Conservation (phyloP, 768 basidiomycete species). For the Trametes maxima region DNA sequence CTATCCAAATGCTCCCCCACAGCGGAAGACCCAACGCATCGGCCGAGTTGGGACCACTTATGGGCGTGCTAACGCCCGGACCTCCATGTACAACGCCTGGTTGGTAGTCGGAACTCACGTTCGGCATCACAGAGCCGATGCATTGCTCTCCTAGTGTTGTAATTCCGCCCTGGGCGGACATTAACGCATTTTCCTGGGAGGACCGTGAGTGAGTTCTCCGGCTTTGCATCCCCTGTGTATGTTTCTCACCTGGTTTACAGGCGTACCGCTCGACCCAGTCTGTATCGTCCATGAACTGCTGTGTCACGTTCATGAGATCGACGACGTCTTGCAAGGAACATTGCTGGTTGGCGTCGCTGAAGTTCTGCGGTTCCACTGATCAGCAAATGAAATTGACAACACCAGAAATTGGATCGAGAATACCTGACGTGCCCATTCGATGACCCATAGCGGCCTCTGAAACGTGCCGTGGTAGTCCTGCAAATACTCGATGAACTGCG, state of each 20-base stretch:
- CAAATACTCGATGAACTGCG: conserved; percentile 54
- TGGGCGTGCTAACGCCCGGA: conserved; percentile 9
- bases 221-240: neutral
- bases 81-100: conserved; percentile 31
- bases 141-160: conserved; percentile 53
- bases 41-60: conserved; percentile 5
- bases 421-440: conserved; percentile 58
- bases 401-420: neutral
- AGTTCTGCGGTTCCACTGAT: conserved; percentile 35
- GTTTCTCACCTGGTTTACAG: conserved; percentile 48
- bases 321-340: conserved; percentile 49
- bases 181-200: conserved; percentile 45
- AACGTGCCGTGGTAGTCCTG: conserved; percentile 55
- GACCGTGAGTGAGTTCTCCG: neutral
- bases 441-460: conserved; percentile 57
- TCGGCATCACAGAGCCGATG: conserved; percentile 36
- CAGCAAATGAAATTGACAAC: neutral
- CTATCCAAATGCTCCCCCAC: neutral
- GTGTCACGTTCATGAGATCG: conserved; percentile 52
- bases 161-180: conserved; percentile 46
- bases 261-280: conserved; percentile 60
- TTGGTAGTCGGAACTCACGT: conserved; percentile 22
- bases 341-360: conserved; percentile 42
- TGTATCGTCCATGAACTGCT: conserved; percentile 54
- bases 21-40: neutral